Conservation (phyloP, 2,329 filamentous ascomycete species). For the Exserohilum turcica region DNA sequence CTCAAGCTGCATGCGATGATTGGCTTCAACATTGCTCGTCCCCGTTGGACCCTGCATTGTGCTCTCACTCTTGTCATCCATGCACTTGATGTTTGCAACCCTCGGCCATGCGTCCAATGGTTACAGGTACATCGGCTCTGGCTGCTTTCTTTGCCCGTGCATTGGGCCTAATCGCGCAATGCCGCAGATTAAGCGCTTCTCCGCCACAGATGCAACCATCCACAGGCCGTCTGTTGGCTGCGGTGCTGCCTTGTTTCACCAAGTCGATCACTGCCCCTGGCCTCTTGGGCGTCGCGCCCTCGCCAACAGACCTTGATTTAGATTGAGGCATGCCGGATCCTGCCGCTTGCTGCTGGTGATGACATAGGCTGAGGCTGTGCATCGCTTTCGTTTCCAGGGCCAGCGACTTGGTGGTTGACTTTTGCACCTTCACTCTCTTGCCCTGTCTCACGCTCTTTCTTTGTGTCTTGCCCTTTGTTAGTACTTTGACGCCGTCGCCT, state of each 20-base stretch:
- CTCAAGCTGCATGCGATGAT: no score
- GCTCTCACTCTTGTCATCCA: not conserved
- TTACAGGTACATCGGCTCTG: conserved; percentile 3
- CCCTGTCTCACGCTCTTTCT: not conserved
- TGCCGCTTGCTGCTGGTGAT: conserved; percentile 17
- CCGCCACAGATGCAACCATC: conserved; percentile 31
- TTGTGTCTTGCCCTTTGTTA: not conserved
- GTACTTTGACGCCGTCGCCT: not conserved
- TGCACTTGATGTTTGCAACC: not conserved
- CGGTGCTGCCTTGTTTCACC: conserved; percentile 23
- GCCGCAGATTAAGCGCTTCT: conserved; percentile 38
- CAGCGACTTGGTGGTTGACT: not conserved
- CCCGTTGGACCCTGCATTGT: not conserved
- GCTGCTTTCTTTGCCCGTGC: conserved; percentile 21
- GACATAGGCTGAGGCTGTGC: conserved; percentile 16
- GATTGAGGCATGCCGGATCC: conserved; percentile 8
- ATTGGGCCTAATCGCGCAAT: conserved; percentile 28
- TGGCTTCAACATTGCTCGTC: no score
- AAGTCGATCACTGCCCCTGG: conserved; percentile 23
- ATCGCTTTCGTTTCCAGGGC: not conserved
- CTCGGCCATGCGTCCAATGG: not conserved
- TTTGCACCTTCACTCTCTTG: conserved; percentile 7
- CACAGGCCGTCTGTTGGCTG: conserved; percentile 27
- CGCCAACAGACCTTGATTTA: conserved; percentile 20
- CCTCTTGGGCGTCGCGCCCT: not conserved